phyloP scores from a whole-genome alignment of 2,329 filamentous ascomycete genomes.

The Pseudogymnoascus verrucosus region DNA sequence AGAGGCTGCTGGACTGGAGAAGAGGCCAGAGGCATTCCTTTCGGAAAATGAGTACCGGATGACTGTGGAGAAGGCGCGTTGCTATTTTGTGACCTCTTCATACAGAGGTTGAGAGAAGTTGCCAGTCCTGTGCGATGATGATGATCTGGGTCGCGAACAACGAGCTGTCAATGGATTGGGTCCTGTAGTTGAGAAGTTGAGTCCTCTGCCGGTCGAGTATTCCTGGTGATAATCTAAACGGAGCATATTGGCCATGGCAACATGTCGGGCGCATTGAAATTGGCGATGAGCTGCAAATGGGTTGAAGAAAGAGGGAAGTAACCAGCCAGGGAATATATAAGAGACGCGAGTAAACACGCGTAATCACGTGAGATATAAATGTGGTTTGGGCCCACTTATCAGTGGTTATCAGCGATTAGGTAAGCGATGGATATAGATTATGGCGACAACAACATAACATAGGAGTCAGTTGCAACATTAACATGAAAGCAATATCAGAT shows the following conservation, averaged over 20 bases:
- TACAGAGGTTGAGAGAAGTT: constrained; percentile 39
- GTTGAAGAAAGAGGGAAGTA: neutral
- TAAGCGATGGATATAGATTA: neutral
- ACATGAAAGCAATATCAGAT: neutral
- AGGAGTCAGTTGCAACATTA: neutral
- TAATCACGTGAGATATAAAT: neutral
- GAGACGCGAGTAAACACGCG: constrained; percentile 1
- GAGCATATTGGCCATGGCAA: neutral
- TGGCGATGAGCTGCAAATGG: neutral
- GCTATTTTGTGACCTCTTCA: constrained; percentile 40
- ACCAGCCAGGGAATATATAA: neutral
- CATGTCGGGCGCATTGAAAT: neutral
- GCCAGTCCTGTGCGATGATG: constrained; percentile 18
- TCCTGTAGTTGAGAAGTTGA: constrained; percentile 20
- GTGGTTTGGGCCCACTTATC: neutral
- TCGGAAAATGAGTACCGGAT: constrained; percentile 65
- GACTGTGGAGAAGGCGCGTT: constrained; percentile 73
- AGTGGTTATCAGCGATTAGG: neutral
- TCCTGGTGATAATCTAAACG: neutral
- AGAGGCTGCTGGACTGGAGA: constrained; percentile 27
- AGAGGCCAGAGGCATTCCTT: constrained; percentile 51
- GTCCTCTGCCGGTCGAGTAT: constrained; percentile 14
- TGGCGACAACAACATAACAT: neutral
- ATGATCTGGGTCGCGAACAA: constrained; percentile 19
- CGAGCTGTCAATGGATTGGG: constrained; percentile 18